Evolutionary conservation across 1,284 basidiomycete species (phyloP), one percentile per base, ranked within the genome.

Genomic region (Puccinia polysora): DNA sequence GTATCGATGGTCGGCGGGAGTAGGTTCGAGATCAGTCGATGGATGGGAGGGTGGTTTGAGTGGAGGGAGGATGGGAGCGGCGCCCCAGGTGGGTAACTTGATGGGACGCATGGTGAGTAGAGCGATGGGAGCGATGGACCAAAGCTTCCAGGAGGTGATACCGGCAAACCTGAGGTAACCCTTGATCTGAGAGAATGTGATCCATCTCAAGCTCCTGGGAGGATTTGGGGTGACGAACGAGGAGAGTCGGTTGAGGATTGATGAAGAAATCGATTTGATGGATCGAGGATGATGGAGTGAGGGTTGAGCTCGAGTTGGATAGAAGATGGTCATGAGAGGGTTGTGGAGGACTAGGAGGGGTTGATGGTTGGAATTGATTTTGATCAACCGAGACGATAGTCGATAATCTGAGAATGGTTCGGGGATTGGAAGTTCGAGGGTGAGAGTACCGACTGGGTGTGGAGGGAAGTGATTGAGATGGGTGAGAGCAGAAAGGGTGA

Each of bases 371-470:
- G 32, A 34, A n/a, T n/a, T n/a, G n/a, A n/a, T n/a, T 47, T 56
- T 43, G 38, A 30, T 45, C 34, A 68, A 34, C 2, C 30, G 43
- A 32, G 38, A 40, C 10, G 50, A 32, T 0, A 47, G 36, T 45
- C 32, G 38, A 30, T 56, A 55, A 28, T n/a, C 28, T n/a, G 65
- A 43, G 45, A 43, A 56, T 12, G 65, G 53, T 25, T 68, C 65
- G n/a, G 65, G 65, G 7, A 68, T 36, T 25, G 65, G 65, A 30
- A 68, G 30, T 56, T 68, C 65, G 28, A 68, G 40, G 10, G 65
- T 68, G 7, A 68, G 36, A 47, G 65, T 68, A 15, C 65, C 65
- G 20, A 68, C 65, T 68, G 50, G 5, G 30, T 20, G 30, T 0
- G 25, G 36, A 58, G 12, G 4, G 32, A 43, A 23, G 12, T 10